Conservation (phyloP, 2,329 filamentous ascomycete species). For the Nigrospora sphaerica region DNA sequence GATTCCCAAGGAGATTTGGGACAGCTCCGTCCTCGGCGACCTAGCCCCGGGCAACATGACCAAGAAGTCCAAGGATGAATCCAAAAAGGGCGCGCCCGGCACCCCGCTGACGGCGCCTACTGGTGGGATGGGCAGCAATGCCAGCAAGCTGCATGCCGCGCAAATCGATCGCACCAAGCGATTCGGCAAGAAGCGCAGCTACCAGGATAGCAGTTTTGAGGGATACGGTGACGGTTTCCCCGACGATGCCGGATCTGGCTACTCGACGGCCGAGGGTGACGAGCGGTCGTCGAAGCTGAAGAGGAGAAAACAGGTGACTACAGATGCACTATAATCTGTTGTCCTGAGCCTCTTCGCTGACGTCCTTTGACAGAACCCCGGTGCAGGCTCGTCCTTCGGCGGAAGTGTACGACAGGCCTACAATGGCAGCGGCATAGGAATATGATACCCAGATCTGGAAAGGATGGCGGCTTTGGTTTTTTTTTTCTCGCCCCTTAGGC, state of each 20-base stretch:
- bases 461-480: constrained; percentile 11
- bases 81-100: constrained; percentile 34
- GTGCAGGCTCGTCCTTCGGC: constrained; percentile 33
- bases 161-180: constrained; percentile 54
- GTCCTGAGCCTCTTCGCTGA: constrained; percentile 29
- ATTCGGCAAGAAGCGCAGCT: constrained; percentile 65
- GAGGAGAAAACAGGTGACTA: constrained; percentile 58
- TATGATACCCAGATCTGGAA: constrained; percentile 35
- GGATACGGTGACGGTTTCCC: constrained; percentile 67
- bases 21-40: constrained; percentile 52
- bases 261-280: constrained; percentile 67
- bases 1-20: constrained; percentile 48
- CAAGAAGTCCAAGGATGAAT: constrained; percentile 26
- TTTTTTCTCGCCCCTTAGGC: constrained; percentile 5
- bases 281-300: constrained; percentile 48
- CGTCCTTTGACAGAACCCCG: constrained; percentile 35
- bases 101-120: constrained; percentile 36
- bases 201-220: constrained; percentile 67
- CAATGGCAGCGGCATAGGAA: constrained; percentile 53
- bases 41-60: constrained; percentile 34
- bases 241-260: constrained; percentile 57
- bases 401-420: constrained; percentile 40
- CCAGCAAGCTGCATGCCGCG: constrained; percentile 25
- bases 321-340: constrained; percentile 15
- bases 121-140: constrained; percentile 15